Percentiles rank a stretch among this genome's conserved stretches.
These are phyloP conservation scores for Dujonia santamariae DNA, from an alignment of 1,139 yeast genomes.

Conservation along the genomic window DNA sequence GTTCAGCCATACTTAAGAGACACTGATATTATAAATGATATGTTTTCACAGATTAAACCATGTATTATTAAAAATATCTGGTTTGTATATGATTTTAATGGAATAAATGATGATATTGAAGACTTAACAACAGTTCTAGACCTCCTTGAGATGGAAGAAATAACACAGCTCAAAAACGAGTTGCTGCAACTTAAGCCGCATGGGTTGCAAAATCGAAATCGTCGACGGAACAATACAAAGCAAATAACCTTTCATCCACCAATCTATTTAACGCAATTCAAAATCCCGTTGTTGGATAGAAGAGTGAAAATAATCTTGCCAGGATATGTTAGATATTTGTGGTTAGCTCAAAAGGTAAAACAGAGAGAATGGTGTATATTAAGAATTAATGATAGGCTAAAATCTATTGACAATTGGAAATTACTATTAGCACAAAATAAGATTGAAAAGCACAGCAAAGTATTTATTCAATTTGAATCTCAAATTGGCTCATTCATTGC, in stretches of 20 bases:
- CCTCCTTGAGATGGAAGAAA: slow-evolving; percentile 37
- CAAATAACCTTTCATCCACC: slow-evolving; percentile 33
- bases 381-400: slow-evolving; percentile 17
- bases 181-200: slow-evolving; percentile 5
- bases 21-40: slow-evolving; percentile 10
- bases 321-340: slow-evolving; percentile 27
- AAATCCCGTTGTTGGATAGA: slow-evolving; percentile 26
- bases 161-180: slow-evolving; percentile 15
- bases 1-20: slow-evolving; percentile 40
- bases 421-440: slow-evolving; percentile 15
- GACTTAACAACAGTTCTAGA: slow-evolving; percentile 32
- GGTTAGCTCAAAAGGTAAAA: slow-evolving; percentile 19
- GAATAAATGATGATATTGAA: slow-evolving; percentile 25
- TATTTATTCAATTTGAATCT: slow-evolving; percentile 51
- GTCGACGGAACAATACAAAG: background rate
- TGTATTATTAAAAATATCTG: slow-evolving; percentile 49
- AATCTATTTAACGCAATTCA: slow-evolving; percentile 17
- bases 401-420: slow-evolving; percentile 22
- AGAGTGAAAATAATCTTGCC: slow-evolving; percentile 22
- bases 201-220: too few species aligned
- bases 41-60: slow-evolving; percentile 33
- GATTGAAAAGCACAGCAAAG: slow-evolving; percentile 32
- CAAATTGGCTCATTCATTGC: slow-evolving; percentile 51
- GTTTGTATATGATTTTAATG: slow-evolving; percentile 46
- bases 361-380: slow-evolving; percentile 28